These are phyloP conservation scores for Microstegium vimineum DNA, from an alignment of 176 grass and related monocot genomes.

Conservation along the genomic window DNA sequence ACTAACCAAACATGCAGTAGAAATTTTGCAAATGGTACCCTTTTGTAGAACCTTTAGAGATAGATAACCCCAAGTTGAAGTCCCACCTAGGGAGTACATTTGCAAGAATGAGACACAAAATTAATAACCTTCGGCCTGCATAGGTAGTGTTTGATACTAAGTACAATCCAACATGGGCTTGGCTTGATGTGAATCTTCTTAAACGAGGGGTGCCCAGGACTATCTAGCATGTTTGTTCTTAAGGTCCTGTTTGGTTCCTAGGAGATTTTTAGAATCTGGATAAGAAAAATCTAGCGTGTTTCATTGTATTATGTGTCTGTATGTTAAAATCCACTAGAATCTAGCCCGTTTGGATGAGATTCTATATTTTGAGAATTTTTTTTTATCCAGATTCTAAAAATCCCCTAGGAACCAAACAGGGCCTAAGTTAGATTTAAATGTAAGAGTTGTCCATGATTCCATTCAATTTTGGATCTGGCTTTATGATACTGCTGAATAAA, in stretches of 20 bases:
- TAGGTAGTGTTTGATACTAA: neutral
- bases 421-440: neutral
- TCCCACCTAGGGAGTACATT: neutral
- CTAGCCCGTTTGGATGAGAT: no score
- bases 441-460: neutral
- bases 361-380: no score
- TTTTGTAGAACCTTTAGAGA: neutral
- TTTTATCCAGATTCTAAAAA: no score
- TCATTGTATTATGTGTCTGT: no score
- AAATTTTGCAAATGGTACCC: neutral
- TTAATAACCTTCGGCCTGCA: neutral
- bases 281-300: no score
- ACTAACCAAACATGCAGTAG: neutral
- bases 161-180: neutral
- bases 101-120: neutral
- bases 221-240: neutral
- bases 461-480: neutral
- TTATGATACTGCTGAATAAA: neutral
- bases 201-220: no score
- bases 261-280: no score
- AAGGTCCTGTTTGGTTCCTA: neutral
- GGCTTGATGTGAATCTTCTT: neutral
- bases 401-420: no score
- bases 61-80: neutral
- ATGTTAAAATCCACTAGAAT: no score